Evolutionary conservation across 2,329 filamentous ascomycete genomes (phyloP).

Genomic region (Neonectria faginata): DNA sequence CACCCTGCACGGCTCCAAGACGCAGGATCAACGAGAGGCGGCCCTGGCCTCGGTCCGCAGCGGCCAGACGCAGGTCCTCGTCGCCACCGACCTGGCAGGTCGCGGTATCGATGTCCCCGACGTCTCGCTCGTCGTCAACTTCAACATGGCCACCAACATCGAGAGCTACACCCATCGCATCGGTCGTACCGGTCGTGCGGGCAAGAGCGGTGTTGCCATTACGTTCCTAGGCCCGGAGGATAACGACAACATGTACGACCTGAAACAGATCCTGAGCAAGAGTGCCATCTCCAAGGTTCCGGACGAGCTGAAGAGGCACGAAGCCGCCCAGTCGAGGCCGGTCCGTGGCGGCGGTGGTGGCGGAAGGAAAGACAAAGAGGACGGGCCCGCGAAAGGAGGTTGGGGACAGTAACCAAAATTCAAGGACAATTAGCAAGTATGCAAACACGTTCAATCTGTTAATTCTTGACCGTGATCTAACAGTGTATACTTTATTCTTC

Average conservation of each 20-base stretch:
- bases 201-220: slow-evolving; percentile 95
- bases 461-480: slow-evolving; percentile 2
- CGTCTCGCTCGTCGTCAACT: slow-evolving; percentile 94
- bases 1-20: slow-evolving; percentile 94
- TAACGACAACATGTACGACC: slow-evolving; percentile 88
- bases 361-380: slow-evolving; percentile 48
- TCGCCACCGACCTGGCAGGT: slow-evolving; percentile 94
- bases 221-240: slow-evolving; percentile 96
- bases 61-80: slow-evolving; percentile 85
- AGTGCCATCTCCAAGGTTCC: slow-evolving; percentile 88
- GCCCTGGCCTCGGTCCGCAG: slow-evolving; percentile 87
- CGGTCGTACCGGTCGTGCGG: slow-evolving; percentile 95
- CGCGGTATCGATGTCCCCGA: slow-evolving; percentile 98
- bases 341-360: slow-evolving; percentile 51
- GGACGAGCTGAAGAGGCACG: slow-evolving; percentile 89
- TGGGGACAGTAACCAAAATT: slow-evolving; percentile 32
- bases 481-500: slow-evolving; percentile 23
- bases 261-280: slow-evolving; percentile 96
- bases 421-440: slow-evolving; percentile 13
- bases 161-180: slow-evolving; percentile 97
- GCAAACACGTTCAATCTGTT: slow-evolving; percentile 13
- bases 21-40: slow-evolving; percentile 96
- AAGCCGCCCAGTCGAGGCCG: slow-evolving; percentile 89
- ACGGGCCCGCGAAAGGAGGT: slow-evolving; percentile 41
- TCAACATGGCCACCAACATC: slow-evolving; percentile 96